Conservation (phyloP, 495 filamentous ascomycete genomes). For the Neurospora discreta region DNA sequence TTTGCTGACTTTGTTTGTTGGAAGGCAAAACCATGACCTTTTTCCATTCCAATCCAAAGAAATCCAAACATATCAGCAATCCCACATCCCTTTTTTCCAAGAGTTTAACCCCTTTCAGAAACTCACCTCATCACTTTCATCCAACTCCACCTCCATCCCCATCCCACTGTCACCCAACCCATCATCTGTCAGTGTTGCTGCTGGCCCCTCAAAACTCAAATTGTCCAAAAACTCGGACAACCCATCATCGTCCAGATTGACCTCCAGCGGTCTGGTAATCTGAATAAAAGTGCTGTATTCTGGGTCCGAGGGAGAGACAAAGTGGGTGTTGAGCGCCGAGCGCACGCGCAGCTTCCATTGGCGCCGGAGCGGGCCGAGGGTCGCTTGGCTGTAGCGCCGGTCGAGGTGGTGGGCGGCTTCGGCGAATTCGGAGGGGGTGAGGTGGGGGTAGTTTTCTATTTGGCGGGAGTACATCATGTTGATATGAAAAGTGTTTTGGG, state of each 20-base stretch:
- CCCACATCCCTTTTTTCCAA: background rate
- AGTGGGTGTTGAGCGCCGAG: conserved; percentile 23
- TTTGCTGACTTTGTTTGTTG: background rate
- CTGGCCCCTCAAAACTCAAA: conserved; percentile 19
- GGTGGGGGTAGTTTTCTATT: conserved; percentile 38
- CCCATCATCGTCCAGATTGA: conserved; percentile 28
- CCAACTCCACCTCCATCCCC: conserved; percentile 37
- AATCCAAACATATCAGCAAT: conserved; percentile 13
- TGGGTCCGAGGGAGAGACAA: conserved; percentile 9
- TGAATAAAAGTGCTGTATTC: conserved; percentile 35
- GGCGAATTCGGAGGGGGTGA: conserved; percentile 48
- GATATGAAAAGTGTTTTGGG: too few species aligned
- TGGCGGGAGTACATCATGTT: too few species aligned
- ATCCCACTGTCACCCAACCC: background rate
- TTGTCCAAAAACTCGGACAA: conserved; percentile 29
- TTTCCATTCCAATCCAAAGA: conserved; percentile 14
- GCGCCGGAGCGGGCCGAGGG: conserved; percentile 34
- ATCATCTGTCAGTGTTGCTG: background rate
- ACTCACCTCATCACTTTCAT: conserved; percentile 39
- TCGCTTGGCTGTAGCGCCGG: conserved; percentile 39
- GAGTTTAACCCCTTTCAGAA: too few species aligned
- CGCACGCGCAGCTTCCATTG: conserved; percentile 30
- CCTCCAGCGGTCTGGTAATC: conserved; percentile 35
- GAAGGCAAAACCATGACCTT: conserved; percentile 7
- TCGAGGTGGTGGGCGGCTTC: conserved; percentile 48